Evolutionary conservation across 176 grass and related monocot genomes (phyloP).

Genomic region (Elymus sibiricus): DNA sequence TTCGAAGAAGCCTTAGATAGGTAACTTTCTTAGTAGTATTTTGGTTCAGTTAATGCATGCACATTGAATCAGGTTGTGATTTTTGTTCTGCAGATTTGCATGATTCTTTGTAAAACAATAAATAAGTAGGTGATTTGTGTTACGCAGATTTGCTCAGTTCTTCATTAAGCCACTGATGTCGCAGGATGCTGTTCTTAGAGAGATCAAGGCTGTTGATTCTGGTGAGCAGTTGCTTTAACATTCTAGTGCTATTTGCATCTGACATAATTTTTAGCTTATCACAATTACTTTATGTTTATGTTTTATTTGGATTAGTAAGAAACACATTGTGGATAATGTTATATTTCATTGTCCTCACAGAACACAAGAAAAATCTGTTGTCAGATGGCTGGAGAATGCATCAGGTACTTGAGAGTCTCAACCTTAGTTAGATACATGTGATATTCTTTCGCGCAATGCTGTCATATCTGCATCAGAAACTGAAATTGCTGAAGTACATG

Average conservation of each 20-base stretch:
- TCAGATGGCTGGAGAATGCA: conserved; percentile 64
- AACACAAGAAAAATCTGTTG: conserved; percentile 94
- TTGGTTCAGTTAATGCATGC: not conserved
- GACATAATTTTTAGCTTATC: not conserved
- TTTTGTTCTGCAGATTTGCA: conserved; percentile 35
- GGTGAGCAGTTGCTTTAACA: conserved; percentile 45
- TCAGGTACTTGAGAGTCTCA: conserved; percentile 56
- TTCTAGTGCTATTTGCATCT: conserved; percentile 21
- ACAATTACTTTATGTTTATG: not conserved
- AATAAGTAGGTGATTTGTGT: conserved; percentile 29
- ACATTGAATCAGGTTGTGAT: conserved; percentile 10
- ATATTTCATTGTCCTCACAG: conserved; percentile 29
- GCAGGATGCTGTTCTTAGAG: conserved; percentile 85
- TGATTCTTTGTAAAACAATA: conserved; percentile 48
- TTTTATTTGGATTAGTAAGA: conserved; percentile 2
- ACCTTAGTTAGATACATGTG: not conserved
- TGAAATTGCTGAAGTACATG: not conserved
- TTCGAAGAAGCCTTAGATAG: conserved; percentile 90
- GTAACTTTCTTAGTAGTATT: conserved; percentile 38
- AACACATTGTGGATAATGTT: not conserved
- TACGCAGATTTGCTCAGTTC: conserved; percentile 87
- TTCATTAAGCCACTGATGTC: conserved; percentile 97
- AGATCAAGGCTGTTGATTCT: conserved; percentile 98
- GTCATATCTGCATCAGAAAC: conserved; percentile 17
- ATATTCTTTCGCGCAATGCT: not conserved